These are phyloP conservation scores for Lobosporangium transversale DNA, from an alignment of 192 early-diverging fungal genomes.

Conservation along the genomic window DNA sequence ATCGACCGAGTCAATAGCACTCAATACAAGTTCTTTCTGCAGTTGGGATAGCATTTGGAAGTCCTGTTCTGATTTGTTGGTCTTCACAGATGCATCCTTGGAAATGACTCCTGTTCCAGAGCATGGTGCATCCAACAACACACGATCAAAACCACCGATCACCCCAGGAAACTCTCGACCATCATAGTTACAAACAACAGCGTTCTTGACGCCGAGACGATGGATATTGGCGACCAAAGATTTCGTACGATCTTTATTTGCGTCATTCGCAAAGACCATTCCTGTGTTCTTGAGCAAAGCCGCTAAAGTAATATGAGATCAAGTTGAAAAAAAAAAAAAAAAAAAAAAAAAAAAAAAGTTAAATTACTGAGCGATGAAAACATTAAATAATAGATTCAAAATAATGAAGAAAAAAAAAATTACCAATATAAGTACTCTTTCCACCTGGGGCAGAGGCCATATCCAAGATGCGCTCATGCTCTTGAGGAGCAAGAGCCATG, in stretches of 20 bases:
- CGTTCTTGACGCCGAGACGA: slow-evolving; percentile 87
- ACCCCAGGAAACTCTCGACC: slow-evolving; percentile 96
- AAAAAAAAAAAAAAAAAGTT: too few species aligned
- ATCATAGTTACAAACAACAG: slow-evolving; percentile 95
- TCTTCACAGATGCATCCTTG: slow-evolving; percentile 95
- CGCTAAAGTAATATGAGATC: too few species aligned
- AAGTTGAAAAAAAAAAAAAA: too few species aligned
- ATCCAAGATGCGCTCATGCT: slow-evolving; percentile 93
- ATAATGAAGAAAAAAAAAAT: too few species aligned
- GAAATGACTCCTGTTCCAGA: slow-evolving; percentile 98
- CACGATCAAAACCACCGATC: slow-evolving; percentile 97
- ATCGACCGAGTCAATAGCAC: slow-evolving; percentile 97
- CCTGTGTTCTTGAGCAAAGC: slow-evolving; percentile 98
- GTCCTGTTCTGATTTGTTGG: slow-evolving; percentile 94
- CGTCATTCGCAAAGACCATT: slow-evolving; percentile 96
- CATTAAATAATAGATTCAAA: too few species aligned
- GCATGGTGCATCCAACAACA: slow-evolving; percentile 98
- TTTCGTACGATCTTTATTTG: slow-evolving; percentile 92
- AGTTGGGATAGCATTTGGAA: slow-evolving; percentile 92
- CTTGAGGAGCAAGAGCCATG: slow-evolving; percentile 94
- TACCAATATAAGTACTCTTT: slow-evolving; percentile 92
- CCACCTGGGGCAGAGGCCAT: slow-evolving; percentile 99
- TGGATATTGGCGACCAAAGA: slow-evolving; percentile 93
- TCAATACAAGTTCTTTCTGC: slow-evolving; percentile 95
- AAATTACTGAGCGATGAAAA: too few species aligned